phyloP scores from a whole-genome alignment of 495 filamentous ascomycete genomes.

The Talaromyces wortmannii region DNA sequence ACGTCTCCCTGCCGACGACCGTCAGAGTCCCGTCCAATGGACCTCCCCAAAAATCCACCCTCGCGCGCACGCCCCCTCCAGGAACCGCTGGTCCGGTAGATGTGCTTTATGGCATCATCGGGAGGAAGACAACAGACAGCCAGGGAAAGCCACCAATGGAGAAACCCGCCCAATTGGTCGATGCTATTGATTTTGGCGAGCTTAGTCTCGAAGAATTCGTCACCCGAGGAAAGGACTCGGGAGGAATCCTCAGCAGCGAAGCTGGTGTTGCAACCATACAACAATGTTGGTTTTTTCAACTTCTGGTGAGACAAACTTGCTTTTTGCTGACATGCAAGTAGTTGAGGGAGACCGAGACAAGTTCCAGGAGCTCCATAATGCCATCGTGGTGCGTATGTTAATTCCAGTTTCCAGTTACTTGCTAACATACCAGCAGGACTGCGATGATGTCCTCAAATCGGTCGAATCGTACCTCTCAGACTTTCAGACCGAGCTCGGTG shows the following conservation, averaged over 20 bases:
- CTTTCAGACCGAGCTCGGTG: slow-evolving; percentile 86
- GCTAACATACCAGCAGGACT: slow-evolving; percentile 41
- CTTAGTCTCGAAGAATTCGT: slow-evolving; percentile 70
- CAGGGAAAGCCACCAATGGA: slow-evolving; percentile 5
- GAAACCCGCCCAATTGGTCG: slow-evolving; percentile 41
- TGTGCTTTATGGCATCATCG: slow-evolving; percentile 66
- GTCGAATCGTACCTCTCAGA: slow-evolving; percentile 87
- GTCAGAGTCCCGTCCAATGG: slow-evolving; percentile 54
- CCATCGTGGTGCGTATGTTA: slow-evolving; percentile 50
- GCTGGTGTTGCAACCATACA: slow-evolving; percentile 62
- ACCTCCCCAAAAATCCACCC: slow-evolving; percentile 51
- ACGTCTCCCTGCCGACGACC: slow-evolving; percentile 58
- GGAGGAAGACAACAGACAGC: slow-evolving; percentile 19
- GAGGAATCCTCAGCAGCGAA: slow-evolving; percentile 31
- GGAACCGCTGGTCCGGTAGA: slow-evolving; percentile 65
- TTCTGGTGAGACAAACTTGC: slow-evolving; percentile 5
- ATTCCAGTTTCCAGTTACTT: not conserved
- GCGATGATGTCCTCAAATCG: slow-evolving; percentile 88
- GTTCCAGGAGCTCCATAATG: slow-evolving; percentile 85
- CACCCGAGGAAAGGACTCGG: slow-evolving; percentile 27
- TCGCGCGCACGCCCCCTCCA: slow-evolving; percentile 37
- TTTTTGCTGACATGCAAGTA: slow-evolving; percentile 29
- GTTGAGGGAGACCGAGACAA: slow-evolving; percentile 81
- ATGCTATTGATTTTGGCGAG: slow-evolving; percentile 72
- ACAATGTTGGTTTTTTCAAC: slow-evolving; percentile 55